Conservation (phyloP, 1,284 basidiomycete species). For the Malassezia brasiliensis region DNA sequence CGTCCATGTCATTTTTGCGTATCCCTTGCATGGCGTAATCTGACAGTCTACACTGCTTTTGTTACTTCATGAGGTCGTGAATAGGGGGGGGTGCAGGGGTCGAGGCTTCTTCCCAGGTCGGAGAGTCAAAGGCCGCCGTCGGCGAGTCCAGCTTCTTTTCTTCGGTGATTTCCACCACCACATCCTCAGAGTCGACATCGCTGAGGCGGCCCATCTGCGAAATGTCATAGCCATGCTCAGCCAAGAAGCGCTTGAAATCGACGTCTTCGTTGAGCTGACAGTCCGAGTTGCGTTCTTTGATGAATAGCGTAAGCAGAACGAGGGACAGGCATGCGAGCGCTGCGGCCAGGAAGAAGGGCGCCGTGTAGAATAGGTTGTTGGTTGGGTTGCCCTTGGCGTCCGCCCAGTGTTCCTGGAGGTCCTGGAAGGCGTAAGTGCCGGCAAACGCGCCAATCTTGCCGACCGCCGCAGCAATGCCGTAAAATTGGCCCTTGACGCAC, state of each 20-base stretch:
- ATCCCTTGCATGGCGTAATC: too few species aligned
- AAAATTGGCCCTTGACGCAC: conserved; percentile 35
- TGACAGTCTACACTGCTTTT: too few species aligned
- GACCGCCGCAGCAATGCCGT: conserved; percentile 58
- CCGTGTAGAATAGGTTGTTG: conserved; percentile 24
- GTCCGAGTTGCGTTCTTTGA: conserved; percentile 65
- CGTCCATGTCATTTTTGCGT: too few species aligned
- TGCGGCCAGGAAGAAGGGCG: conserved; percentile 50
- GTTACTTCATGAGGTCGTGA: too few species aligned
- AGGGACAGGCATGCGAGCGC: conserved; percentile 70
- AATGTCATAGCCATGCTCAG: conserved; percentile 35
- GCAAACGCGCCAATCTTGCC: conserved; percentile 57
- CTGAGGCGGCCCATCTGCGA: conserved; percentile 23
- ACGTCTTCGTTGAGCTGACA: conserved; percentile 69
- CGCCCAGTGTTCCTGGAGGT: background rate
- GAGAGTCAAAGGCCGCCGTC: too few species aligned
- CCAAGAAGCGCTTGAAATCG: conserved; percentile 50
- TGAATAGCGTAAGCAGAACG: conserved; percentile 63
- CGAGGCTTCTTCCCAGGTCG: too few species aligned
- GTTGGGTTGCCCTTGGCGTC: background rate
- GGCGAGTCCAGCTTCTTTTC: too few species aligned
- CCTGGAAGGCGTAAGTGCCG: conserved; percentile 31
- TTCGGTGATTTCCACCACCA: too few species aligned
- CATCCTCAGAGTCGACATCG: too few species aligned
- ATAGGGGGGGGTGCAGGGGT: too few species aligned